Percentiles rank a stretch among this genome's conserved stretches.
Conservation (phyloP, 192 early-diverging fungal genomes). For the Entomortierella parvispora region DNA sequence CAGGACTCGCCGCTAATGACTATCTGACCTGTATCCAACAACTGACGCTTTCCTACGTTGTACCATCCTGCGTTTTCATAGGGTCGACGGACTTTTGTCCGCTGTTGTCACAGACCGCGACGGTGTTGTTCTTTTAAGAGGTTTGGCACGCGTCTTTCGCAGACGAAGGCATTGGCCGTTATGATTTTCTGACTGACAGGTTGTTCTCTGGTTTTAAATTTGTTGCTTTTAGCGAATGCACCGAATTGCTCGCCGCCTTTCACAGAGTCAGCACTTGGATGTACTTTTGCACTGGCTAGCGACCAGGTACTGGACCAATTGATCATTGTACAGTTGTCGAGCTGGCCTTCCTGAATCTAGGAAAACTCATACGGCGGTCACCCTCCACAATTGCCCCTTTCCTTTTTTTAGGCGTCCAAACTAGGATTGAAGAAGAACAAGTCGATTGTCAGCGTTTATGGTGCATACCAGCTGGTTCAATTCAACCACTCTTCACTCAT, state of each 20-base stretch:
- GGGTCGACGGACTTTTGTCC: constrained; percentile 60
- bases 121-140: constrained; percentile 68
- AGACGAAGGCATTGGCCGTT: neutral
- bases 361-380: too few relatives aligned
- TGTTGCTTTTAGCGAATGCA: constrained; percentile 49
- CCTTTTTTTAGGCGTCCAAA: constrained; percentile 64
- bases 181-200: neutral
- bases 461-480: constrained; percentile 67
- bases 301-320: constrained; percentile 60
- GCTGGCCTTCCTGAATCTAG: neutral
- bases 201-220: neutral
- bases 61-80: neutral
- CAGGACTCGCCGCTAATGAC: too few relatives aligned
- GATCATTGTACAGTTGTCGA: neutral
- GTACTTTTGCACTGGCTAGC: constrained; percentile 68
- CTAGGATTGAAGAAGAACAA: constrained; percentile 70
- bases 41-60: neutral
- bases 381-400: too few relatives aligned
- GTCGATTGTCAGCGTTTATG: constrained; percentile 67
- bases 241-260: constrained; percentile 54
- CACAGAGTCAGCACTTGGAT: constrained; percentile 63
- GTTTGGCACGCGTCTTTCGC: constrained; percentile 34
- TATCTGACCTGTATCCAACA: neutral
- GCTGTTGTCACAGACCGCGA: constrained; percentile 69
- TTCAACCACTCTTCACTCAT: constrained; percentile 70